These are phyloP conservation scores for Leccinum subrobustum DNA, from an alignment of 1,284 basidiomycete genomes.

Conservation along the genomic window DNA sequence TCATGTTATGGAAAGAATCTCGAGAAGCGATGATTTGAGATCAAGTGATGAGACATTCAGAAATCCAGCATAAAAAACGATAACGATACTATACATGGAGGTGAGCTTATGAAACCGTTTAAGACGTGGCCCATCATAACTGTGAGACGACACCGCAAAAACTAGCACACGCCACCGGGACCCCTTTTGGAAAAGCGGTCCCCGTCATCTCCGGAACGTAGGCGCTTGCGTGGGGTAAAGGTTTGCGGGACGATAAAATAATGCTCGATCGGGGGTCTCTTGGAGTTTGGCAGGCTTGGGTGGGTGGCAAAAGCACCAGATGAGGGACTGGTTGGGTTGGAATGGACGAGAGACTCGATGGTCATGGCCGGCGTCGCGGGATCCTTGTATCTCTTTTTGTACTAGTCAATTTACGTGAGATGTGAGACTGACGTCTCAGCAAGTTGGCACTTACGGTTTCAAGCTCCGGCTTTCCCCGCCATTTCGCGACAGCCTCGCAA, in stretches of 20 bases:
- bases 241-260: slow-evolving; percentile 40
- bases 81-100: slow-evolving; percentile 34
- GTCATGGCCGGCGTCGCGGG: slow-evolving; percentile 44
- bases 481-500: slow-evolving; percentile 74
- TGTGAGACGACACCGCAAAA: slow-evolving; percentile 13
- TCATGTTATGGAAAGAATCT: neutral
- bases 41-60: slow-evolving; percentile 6
- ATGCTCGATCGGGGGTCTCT: slow-evolving; percentile 39
- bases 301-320: slow-evolving; percentile 20
- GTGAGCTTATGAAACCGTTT: slow-evolving; percentile 5
- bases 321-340: slow-evolving; percentile 56
- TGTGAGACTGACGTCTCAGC: neutral
- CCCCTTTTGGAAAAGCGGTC: slow-evolving; percentile 28
- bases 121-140: slow-evolving; percentile 3
- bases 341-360: slow-evolving; percentile 62
- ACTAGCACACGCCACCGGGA: slow-evolving; percentile 13
- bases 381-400: slow-evolving; percentile 48
- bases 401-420: slow-evolving; percentile 38
- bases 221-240: slow-evolving; percentile 28
- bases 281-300: slow-evolving; percentile 17
- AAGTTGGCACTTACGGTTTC: slow-evolving; percentile 56
- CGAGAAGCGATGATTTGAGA: neutral
- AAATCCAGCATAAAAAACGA: slow-evolving; percentile 16
- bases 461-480: slow-evolving; percentile 79
- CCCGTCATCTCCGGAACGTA: slow-evolving; percentile 29